Base-by-base conservation (phyloP, 2,329 filamentous ascomycete species). In the Cadophora sp. region DNA sequence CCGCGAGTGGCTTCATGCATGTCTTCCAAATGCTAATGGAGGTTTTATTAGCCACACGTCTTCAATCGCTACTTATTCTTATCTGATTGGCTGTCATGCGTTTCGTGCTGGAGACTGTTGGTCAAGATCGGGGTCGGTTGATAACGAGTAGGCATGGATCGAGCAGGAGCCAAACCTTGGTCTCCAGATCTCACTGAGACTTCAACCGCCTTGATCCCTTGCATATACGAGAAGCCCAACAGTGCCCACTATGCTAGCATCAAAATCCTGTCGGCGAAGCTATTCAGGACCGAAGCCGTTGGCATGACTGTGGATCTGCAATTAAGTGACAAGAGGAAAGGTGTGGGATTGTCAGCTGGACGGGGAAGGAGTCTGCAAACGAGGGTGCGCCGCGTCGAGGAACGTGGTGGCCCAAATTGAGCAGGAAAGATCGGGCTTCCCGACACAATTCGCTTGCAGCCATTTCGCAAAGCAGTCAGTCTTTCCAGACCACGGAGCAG, bases 151-250 rank as follows among this genome's bases (percentile, higher is more conserved):
- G 24, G 51, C 51, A 19, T 55, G 26, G 51, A 55, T 55, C 51
- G 51, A 29, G 51, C 51, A 55, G 51, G 51, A 16, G 24, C 12
- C 26, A 55, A 19, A 29, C 51, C 51, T 55, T 55, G 26, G 26
- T 55, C 51, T 55, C 26, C 26, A 29, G 26, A 29, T 55, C 51
- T 55, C 51, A 31, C 26, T 27, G 51, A 55, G 51, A 55, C 26
- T 55, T 16, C 51, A 55, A 16, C 51, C 48, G 48, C n/a, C 51
- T 55, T 53, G 50, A 53, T 53, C 1, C 50, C 50, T 53, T 53
- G 50, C 50, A 53, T 53, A 53, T 53, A 53, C 50, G 50, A 53
- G 22, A 53, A 53, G 50, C 50, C 22, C 50, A 53, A 53, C 24
- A 53, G 50, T 53, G 24, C 26, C 51, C 26, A 27, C 51, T 55